phyloP scores from a whole-genome alignment of 83 land plant genomes.

The Diphasiastrum complanatum region DNA sequence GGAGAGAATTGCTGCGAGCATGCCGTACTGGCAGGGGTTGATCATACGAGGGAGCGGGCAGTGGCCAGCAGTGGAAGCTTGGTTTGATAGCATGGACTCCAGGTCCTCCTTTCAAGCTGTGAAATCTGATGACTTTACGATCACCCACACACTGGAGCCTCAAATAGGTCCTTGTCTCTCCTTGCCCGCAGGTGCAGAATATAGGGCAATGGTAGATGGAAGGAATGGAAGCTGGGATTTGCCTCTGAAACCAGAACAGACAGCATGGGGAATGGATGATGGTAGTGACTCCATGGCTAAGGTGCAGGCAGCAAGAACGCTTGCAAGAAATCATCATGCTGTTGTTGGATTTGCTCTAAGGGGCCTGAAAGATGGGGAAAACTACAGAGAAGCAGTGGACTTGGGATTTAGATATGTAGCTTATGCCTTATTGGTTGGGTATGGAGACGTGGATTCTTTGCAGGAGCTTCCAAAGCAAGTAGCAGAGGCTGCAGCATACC shows the following conservation, averaged over 20 bases:
- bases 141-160: slow-evolving; percentile 38
- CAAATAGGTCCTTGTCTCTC: slow-evolving; percentile 36
- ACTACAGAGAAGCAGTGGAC: slow-evolving; percentile 17
- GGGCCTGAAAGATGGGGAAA: slow-evolving; percentile 14
- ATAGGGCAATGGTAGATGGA: slow-evolving; percentile 28
- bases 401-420: slow-evolving; percentile 28
- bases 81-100: slow-evolving; percentile 38
- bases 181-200: slow-evolving; percentile 25
- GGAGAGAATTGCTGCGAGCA: slow-evolving; percentile 40
- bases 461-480: slow-evolving; percentile 12
- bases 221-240: slow-evolving; percentile 33
- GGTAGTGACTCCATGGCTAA: slow-evolving; percentile 26
- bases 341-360: slow-evolving; percentile 30
- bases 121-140: slow-evolving; percentile 37
- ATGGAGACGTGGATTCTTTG: slow-evolving; percentile 11
- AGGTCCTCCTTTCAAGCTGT: slow-evolving; percentile 29
- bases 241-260: slow-evolving; percentile 28
- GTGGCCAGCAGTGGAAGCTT: slow-evolving; percentile 29
- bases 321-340: slow-evolving; percentile 28
- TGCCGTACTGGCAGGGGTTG: slow-evolving; percentile 37
- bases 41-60: slow-evolving; percentile 18
- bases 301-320: slow-evolving; percentile 26
- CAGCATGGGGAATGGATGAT: slow-evolving; percentile 40
- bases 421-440: slow-evolving; percentile 26
- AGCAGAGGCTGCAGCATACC: slow-evolving; percentile 24